Base-by-base conservation (phyloP, 495 filamentous ascomycete species). In the Aspergillus ostianus region DNA sequence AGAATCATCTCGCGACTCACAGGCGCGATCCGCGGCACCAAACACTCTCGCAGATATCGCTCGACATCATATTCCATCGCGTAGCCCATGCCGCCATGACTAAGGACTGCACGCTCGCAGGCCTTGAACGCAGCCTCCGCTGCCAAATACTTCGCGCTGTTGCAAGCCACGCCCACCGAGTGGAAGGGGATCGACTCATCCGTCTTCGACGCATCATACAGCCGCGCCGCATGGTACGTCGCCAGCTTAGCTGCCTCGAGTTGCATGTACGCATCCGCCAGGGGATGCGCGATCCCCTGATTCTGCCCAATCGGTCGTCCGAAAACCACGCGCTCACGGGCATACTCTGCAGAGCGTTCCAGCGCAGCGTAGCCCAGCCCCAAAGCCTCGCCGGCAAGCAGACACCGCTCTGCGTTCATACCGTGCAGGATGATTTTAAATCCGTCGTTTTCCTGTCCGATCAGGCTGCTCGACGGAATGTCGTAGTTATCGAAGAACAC, bases 361-460 rank as follows among this genome's bases (percentile, higher is more conserved):
- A 93, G 74, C 2, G 89, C 89, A 0, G 82, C 87, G 63, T 92
- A 92, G 1, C 90, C 90, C 5, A 92, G 76, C 6, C 90, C 89
- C 4, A 92, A 73, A 0, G 90, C 88, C 78, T 92, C 90, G 45
- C 88, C 90, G 15, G 88, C 89, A 0, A 92, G 77, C 4, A 92
- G 81, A 66, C 87, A 89, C 29, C 90, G 83, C 70, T 93, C 90
- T 6, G 89, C 88, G 61, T 92, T 93, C 90, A 93, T 90, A 21
- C 90, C 90, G 70, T 92, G 89, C 6, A 92, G 78, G 45, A 93
- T 80, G 58, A 89, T 89, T 61, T 85, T 85, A 78, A 92, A 92
- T 4, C 90, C 90, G 56, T 89, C 76, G 47, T 83, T 84, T 65
- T 92, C 89, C 21, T 82, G 61, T 2, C 89, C 90, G 47, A 92